A percentile compares a stretch with the other conserved stretches of the same genome.
Conservation (phyloP, 1,139 yeast species). For the Hyphopichia fennica region DNA sequence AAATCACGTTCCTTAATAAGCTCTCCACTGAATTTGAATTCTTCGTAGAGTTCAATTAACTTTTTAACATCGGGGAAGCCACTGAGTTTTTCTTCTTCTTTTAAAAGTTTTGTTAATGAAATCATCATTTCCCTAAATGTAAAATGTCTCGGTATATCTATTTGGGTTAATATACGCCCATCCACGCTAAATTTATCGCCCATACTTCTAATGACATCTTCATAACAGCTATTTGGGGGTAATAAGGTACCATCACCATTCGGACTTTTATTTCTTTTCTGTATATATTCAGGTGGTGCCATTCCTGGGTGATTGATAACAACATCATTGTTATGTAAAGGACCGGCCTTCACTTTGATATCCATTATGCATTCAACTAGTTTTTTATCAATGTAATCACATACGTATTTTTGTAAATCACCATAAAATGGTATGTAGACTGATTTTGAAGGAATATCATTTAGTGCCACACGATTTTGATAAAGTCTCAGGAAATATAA, state of each 20-base stretch:
- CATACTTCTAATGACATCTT: constrained; percentile 59
- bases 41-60: constrained; percentile 63
- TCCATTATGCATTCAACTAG: constrained; percentile 43
- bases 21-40: constrained; percentile 64
- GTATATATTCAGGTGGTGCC: constrained; percentile 45
- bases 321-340: constrained; percentile 35
- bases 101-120: constrained; percentile 16
- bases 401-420: constrained; percentile 59
- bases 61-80: constrained; percentile 22
- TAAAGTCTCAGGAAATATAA: constrained; percentile 57
- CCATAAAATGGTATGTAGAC: constrained; percentile 65
- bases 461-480: constrained; percentile 56
- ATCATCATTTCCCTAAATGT: constrained; percentile 50
- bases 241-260: constrained; percentile 33
- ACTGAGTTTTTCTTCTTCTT: background rate
- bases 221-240: constrained; percentile 62
- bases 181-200: constrained; percentile 52
- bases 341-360: constrained; percentile 52
- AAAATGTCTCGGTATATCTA: constrained; percentile 39
- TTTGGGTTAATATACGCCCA: constrained; percentile 38
- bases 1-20: constrained; percentile 63
- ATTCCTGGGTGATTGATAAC: constrained; percentile 65
- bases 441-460: constrained; percentile 70
- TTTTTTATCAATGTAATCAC: constrained; percentile 36
- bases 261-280: constrained; percentile 29